phyloP scores from a whole-genome alignment of 257 asterid species.

The Echium plantagineum region DNA sequence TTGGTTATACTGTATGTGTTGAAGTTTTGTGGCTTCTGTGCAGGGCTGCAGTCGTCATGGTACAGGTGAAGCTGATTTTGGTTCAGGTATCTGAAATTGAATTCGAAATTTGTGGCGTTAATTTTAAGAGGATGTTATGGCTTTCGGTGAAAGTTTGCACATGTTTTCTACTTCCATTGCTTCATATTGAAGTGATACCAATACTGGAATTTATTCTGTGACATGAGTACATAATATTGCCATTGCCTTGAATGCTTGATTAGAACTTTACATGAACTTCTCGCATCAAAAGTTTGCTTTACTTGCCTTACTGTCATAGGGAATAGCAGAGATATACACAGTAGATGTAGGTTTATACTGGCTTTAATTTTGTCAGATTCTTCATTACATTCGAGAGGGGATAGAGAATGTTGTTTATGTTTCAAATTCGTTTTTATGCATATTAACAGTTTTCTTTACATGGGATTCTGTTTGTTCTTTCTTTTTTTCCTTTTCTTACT shows the following conservation, averaged over 20 bases:
- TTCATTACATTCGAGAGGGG: too few relatives aligned
- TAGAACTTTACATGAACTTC: neutral
- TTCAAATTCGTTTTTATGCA: neutral
- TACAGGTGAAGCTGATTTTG: slow-evolving; percentile 40
- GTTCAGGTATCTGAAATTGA: slow-evolving; percentile 43
- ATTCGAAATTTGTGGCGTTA: too few relatives aligned
- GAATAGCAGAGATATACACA: too few relatives aligned
- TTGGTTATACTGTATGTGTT: neutral
- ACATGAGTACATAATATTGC: neutral
- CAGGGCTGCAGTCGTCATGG: slow-evolving; percentile 82
- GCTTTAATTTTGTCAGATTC: too few relatives aligned
- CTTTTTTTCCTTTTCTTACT: slow-evolving; percentile 12
- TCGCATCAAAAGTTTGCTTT: neutral
- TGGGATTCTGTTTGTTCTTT: slow-evolving; percentile 5
- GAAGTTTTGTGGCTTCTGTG: slow-evolving; percentile 1
- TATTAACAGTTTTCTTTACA: neutral
- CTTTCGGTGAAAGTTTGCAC: neutral
- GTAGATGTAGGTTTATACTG: too few relatives aligned
- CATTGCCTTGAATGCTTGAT: neutral
- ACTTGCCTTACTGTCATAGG: too few relatives aligned
- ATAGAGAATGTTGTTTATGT: neutral
- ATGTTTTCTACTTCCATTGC: neutral
- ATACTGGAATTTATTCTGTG: slow-evolving; percentile 2
- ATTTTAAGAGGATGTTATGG: neutral
- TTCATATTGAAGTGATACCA: neutral